phyloP scores from a whole-genome alignment of 176 grass and related monocot species.

The Puccinellia tenuiflora region DNA sequence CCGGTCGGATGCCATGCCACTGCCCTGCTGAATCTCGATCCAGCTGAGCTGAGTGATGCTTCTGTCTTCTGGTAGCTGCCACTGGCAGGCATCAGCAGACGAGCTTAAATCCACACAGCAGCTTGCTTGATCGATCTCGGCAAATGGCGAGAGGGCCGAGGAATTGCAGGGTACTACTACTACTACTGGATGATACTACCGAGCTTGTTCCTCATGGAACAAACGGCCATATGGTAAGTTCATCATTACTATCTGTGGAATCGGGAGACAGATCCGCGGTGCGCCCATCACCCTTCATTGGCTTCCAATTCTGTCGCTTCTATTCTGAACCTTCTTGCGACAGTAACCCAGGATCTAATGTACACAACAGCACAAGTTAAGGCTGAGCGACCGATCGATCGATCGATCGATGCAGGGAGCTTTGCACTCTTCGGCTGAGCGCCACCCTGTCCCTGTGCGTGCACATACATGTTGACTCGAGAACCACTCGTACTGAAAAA shows the following conservation, averaged over 20 bases:
- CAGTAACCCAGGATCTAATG: background rate
- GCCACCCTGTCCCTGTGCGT: background rate
- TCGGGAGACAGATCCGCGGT: constrained; percentile 5
- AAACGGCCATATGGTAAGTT: background rate
- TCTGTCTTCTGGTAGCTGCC: background rate
- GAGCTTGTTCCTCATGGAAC: background rate
- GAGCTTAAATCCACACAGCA: background rate
- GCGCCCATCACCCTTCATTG: background rate
- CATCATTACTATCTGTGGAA: background rate
- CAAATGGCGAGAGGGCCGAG: background rate
- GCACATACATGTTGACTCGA: constrained; percentile 8
- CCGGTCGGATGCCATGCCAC: background rate
- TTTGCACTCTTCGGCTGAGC: background rate
- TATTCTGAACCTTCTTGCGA: background rate
- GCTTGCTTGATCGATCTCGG: background rate
- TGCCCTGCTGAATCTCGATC: constrained; percentile 2
- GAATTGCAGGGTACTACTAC: no score
- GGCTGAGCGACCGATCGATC: background rate
- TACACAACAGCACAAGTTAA: background rate
- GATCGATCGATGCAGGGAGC: background rate
- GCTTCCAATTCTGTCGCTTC: background rate
- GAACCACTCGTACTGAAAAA: background rate
- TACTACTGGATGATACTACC: no score
- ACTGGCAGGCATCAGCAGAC: background rate
- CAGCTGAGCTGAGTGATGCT: background rate